These are phyloP conservation scores for Aspergillus incahuasiensis DNA, from an alignment of 495 filamentous ascomycete species.

Conservation along the genomic window DNA sequence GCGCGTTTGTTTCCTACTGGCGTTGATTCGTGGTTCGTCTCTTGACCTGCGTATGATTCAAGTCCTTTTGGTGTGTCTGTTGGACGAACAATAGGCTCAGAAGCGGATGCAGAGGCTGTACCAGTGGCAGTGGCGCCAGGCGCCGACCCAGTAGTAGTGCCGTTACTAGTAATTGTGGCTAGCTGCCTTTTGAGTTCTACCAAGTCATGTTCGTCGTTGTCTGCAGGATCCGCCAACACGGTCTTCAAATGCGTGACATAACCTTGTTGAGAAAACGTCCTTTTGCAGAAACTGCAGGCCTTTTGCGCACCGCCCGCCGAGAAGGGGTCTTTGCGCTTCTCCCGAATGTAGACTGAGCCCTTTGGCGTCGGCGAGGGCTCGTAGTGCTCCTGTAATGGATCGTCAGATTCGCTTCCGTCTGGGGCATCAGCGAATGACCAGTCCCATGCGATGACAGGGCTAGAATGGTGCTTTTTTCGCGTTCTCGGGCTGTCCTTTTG, in stretches of 20 bases:
- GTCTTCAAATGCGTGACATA: conserved; percentile 14
- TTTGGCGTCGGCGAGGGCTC: conserved; percentile 33
- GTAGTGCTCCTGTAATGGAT: conserved; percentile 40
- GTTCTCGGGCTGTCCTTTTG: conserved; percentile 20
- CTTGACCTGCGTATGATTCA: not conserved
- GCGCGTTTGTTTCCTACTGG: conserved; percentile 14
- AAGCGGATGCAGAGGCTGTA: not conserved
- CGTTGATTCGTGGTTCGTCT: conserved; percentile 8
- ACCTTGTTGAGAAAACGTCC: conserved; percentile 7
- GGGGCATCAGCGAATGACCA: conserved; percentile 40
- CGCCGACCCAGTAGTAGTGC: not conserved
- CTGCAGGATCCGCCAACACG: conserved; percentile 7
- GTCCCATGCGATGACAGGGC: conserved; percentile 34
- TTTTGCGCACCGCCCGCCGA: conserved; percentile 5
- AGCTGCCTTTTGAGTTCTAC: conserved; percentile 6
- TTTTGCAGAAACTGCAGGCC: conserved; percentile 12
- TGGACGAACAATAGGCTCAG: not conserved
- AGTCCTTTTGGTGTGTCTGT: not conserved
- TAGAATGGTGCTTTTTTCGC: conserved; percentile 31
- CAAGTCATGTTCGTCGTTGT: conserved; percentile 14
- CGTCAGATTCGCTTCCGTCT: conserved; percentile 43
- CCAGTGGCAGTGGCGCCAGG: not conserved
- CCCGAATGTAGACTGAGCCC: conserved; percentile 19
- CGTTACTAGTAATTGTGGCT: not conserved
- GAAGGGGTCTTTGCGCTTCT: conserved; percentile 16